These are phyloP conservation scores for Pseudopithomyces maydicus DNA, from an alignment of 2,329 filamentous ascomycete species.

Conservation along the genomic window DNA sequence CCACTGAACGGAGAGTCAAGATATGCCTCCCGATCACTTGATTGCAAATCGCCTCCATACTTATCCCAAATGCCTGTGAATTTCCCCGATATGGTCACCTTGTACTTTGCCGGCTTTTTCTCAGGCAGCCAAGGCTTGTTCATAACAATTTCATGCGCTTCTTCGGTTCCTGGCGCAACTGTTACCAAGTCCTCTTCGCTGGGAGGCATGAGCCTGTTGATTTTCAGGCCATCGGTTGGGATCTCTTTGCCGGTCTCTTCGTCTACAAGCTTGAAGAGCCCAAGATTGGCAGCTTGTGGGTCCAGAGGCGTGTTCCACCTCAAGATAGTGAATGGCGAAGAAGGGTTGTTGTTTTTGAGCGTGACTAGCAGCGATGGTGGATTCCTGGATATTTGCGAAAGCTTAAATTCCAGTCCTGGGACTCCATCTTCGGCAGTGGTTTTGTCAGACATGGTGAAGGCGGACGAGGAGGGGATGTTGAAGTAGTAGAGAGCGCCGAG, in stretches of 20 bases:
- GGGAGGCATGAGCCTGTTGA: constrained; percentile 46
- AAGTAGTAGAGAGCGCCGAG: constrained; percentile 38
- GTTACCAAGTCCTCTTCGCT: constrained; percentile 41
- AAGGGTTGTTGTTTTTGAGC: constrained; percentile 42
- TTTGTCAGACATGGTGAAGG: constrained; percentile 29
- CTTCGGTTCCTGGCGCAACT: constrained; percentile 38
- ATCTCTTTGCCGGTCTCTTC: constrained; percentile 32
- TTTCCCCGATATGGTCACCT: constrained; percentile 38
- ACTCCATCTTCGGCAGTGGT: constrained; percentile 14
- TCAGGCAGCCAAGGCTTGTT: constrained; percentile 45
- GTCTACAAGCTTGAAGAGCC: constrained; percentile 43
- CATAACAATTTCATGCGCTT: constrained; percentile 43
- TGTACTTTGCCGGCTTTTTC: constrained; percentile 42
- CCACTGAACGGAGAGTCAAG: constrained; percentile 30
- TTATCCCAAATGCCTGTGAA: constrained; percentile 45
- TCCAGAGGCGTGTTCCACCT: constrained; percentile 51
- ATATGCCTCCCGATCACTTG: constrained; percentile 33
- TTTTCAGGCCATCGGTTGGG: constrained; percentile 35
- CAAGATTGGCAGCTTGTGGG: constrained; percentile 41
- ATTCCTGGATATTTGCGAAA: constrained; percentile 33
- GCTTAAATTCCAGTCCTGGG: constrained; percentile 34
- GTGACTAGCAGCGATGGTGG: constrained; percentile 43
- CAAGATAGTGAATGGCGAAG: constrained; percentile 42
- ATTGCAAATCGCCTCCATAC: constrained; percentile 24
- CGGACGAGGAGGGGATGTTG: constrained; percentile 21